Percentiles rank a stretch among this genome's conserved stretches.
Conservation (phyloP, 2,329 filamentous ascomycete genomes). For the Apiospora marii region DNA sequence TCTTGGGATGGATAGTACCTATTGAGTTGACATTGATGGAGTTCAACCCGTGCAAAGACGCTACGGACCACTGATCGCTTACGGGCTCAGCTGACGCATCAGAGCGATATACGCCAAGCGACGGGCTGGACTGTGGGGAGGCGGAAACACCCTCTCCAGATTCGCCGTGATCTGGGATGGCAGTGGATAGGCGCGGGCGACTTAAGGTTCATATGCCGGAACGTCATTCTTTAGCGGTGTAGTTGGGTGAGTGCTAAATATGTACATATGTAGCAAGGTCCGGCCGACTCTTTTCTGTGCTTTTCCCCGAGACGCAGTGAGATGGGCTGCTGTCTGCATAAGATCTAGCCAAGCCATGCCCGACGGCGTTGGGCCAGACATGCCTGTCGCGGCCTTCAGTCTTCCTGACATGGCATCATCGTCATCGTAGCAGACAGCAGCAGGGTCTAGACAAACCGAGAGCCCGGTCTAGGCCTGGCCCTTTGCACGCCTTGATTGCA, state of each 20-base stretch:
- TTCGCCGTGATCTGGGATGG: background rate
- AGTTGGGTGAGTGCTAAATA: background rate
- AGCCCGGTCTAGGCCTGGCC: background rate
- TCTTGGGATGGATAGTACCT: background rate
- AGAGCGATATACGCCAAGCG: background rate
- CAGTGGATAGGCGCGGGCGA: background rate
- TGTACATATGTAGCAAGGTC: background rate
- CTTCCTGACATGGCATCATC: background rate
- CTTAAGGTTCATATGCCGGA: constrained; percentile 5
- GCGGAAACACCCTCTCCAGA: background rate
- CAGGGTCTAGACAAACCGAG: background rate
- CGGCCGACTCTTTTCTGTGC: background rate
- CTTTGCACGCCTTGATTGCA: background rate
- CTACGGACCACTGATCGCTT: background rate
- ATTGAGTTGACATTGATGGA: background rate
- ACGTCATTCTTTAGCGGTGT: background rate
- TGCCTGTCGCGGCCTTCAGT: background rate
- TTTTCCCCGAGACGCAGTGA: background rate
- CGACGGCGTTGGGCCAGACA: background rate
- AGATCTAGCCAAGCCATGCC: constrained; percentile 13
- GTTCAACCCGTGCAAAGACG: background rate
- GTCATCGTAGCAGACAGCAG: background rate
- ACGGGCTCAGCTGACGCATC: background rate
- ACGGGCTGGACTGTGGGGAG: background rate
- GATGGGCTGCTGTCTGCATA: background rate